Base-by-base conservation (phyloP, 164 flowering plant species). In the Annona squamosa region DNA sequence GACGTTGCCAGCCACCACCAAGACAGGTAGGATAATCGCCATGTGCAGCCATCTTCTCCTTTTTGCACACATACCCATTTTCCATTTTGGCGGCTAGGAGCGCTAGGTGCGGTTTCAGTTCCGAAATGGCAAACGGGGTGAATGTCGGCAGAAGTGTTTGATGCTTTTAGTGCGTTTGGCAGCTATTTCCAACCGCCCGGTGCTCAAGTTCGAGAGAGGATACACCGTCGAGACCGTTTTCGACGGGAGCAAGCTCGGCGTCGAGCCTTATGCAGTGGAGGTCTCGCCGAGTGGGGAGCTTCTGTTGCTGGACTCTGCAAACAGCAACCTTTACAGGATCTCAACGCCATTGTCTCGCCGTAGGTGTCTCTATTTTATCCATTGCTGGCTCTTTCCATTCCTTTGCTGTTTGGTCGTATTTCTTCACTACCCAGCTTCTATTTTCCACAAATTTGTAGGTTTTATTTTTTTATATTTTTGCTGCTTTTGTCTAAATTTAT, bases 171-270 rank as follows among this genome's bases (percentile, higher is more conserved):
- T 77, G 75, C 67, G 37, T 77, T 43, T 71, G 79, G 46, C 88
- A 92, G 99, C 90, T 2, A 77, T 86, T 73, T 48, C 96, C 71
- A 86, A 82, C 66, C 89, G 93, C 64, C 87, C 98, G n/a, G 80
- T 90, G 94, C 84, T 93, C 91, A 91, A 87, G 76, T 95, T 88
- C 71, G 97, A 95, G 85, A 85, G 93, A 76, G 99, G 99, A 10
- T 95, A 91, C 73, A 82, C 71, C 26, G 99, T 93, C 56, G 98
- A 95, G 86, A 95, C 98, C 0, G 97, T 95, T 69, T 95, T 95
- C 73, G 98, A 95, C 83, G 99, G 98, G 44, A 95, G 97, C 82
- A 95, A 91, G 85, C 94, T 91, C 72, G 99, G 99, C 16, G 84
- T 95, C 69, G 99, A 90, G 84, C 99, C 99, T 19, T 77, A 87